phyloP scores from a whole-genome alignment of 2,329 filamentous ascomycete species.

The Stagonosporopsis tanaceti region DNA sequence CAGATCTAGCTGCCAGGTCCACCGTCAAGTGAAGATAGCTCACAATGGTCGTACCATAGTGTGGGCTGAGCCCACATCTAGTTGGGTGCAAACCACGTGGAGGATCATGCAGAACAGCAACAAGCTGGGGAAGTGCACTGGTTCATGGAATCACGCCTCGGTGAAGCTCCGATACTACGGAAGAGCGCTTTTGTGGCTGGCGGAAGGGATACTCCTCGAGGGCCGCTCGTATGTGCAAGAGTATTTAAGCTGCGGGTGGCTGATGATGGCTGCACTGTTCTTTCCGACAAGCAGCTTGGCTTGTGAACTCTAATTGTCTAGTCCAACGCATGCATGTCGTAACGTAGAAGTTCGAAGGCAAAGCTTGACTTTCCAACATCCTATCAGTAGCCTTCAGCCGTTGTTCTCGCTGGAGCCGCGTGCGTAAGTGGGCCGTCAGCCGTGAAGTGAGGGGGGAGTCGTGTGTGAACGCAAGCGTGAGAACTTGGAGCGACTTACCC shows the following conservation, averaged over 20 bases:
- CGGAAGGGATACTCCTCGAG: constrained; percentile 14
- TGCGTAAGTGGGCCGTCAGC: not conserved
- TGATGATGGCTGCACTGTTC: constrained; percentile 8
- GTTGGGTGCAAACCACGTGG: constrained; percentile 1
- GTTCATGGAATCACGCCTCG: not conserved
- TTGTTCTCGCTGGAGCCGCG: not conserved
- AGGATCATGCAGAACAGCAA: not conserved
- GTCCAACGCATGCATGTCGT: not conserved
- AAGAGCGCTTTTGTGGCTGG: not conserved
- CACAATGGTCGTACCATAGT: not conserved
- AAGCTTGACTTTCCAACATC: constrained; percentile 1
- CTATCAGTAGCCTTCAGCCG: not conserved
- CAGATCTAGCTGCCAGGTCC: not conserved
- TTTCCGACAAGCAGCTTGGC: constrained; percentile 3
- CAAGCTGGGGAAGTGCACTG: not conserved
- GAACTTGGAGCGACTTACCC: not conserved
- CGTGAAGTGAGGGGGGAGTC: not conserved
- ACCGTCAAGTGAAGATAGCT: not conserved
- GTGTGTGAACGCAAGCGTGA: not conserved
- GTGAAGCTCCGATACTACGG: constrained; percentile 6
- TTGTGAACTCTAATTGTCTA: constrained; percentile 4
- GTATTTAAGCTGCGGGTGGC: constrained; percentile 7
- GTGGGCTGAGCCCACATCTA: not conserved
- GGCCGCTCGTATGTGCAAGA: constrained; percentile 1
- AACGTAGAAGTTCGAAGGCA: constrained; percentile 7